Evolutionary conservation across 768 basidiomycete genomes (phyloP).

Genomic region (Tricholomella constricta): DNA sequence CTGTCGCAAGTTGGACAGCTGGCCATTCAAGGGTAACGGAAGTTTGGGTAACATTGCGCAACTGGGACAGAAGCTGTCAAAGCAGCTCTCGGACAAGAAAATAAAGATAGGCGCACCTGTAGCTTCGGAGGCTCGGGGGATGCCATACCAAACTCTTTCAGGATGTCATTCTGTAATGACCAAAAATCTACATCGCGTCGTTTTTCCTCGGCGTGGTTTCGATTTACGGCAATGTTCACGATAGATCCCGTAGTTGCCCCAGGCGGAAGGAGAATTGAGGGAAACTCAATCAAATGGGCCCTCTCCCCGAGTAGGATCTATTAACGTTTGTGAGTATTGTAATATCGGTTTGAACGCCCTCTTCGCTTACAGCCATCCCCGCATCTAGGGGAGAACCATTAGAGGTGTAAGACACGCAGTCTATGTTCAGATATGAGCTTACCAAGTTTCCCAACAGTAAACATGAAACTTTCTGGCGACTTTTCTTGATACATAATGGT

Average conservation of each 20-base stretch:
- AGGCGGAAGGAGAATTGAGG: slow-evolving; percentile 90
- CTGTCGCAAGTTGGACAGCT: slow-evolving; percentile 76
- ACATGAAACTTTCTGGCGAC: slow-evolving; percentile 73
- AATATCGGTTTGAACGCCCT: not conserved
- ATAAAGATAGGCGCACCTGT: slow-evolving; percentile 45
- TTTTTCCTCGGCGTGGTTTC: slow-evolving; percentile 83
- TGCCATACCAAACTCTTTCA: slow-evolving; percentile 67
- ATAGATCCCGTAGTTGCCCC: slow-evolving; percentile 94
- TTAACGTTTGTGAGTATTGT: slow-evolving; percentile 9
- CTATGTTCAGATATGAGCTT: slow-evolving; percentile 26
- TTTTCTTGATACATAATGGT: slow-evolving; percentile 29
- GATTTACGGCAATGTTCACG: slow-evolving; percentile 93
- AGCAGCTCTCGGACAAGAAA: not conserved
- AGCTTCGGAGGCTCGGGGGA: slow-evolving; percentile 76
- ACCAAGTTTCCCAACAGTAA: slow-evolving; percentile 97
- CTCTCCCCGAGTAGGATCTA: slow-evolving; percentile 92
- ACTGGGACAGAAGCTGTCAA: slow-evolving; percentile 37
- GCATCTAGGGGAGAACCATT: slow-evolving; percentile 57
- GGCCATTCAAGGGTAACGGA: slow-evolving; percentile 98
- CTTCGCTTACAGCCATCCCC: slow-evolving; percentile 79
- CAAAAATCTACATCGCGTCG: slow-evolving; percentile 82
- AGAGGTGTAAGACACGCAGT: not conserved
- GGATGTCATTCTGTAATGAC: slow-evolving; percentile 79
- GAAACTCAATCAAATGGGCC: slow-evolving; percentile 97
- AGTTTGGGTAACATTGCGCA: slow-evolving; percentile 95